phyloP scores from a whole-genome alignment of 345 rosid genomes.

The Psidium friedrichsthalianum region DNA sequence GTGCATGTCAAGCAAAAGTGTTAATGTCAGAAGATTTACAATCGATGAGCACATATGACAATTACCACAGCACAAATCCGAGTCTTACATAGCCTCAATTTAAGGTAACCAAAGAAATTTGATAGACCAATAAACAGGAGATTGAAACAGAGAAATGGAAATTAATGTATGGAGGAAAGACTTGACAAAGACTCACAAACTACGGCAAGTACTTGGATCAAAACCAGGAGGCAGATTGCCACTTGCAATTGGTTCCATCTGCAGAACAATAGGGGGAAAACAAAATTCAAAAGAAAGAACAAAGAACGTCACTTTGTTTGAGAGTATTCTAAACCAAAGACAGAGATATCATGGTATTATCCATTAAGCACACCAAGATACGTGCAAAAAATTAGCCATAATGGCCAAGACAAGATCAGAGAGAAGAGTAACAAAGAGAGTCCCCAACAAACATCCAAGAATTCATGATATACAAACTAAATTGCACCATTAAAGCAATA shows the following conservation, averaged over 20 bases:
- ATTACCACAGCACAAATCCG: neutral
- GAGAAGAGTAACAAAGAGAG: neutral
- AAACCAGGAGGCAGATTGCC: conserved; percentile 99
- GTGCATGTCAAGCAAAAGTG: neutral
- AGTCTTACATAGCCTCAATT: neutral
- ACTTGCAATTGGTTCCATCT: conserved; percentile 95
- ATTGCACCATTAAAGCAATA: neutral
- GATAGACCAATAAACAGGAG: neutral
- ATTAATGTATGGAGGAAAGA: conserved; percentile 7
- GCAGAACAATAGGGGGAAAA: conserved; percentile 36
- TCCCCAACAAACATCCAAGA: neutral
- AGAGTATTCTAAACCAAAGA: neutral
- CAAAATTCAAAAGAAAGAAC: conserved; percentile 7
- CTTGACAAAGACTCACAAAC: conserved; percentile 92
- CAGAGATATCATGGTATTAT: neutral
- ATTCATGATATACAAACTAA: neutral
- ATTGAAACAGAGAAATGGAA: conserved; percentile 2
- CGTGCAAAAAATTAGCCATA: fast-evolving
- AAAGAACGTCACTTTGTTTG: neutral
- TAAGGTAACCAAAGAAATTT: neutral
- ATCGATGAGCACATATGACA: neutral
- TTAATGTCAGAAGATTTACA: neutral
- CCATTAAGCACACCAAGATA: neutral
- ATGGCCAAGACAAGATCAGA: neutral
- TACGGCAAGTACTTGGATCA: conserved; percentile 99